Conservation (phyloP, 768 basidiomycete genomes). For the Plicaturopsis crispa region DNA sequence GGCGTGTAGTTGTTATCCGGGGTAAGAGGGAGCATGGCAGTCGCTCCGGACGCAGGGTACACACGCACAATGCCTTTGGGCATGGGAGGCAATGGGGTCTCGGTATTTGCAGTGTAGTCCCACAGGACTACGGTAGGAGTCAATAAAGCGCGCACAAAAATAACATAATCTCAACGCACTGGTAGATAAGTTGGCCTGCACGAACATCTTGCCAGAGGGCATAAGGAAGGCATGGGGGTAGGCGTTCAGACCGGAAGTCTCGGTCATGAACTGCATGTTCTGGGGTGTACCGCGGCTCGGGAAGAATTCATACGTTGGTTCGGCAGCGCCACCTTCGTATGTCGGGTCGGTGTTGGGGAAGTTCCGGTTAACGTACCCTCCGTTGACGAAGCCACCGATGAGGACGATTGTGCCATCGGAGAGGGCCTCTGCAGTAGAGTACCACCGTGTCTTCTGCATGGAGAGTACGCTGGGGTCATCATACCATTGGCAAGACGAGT, state of each 20-base stretch:
- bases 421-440: slow-evolving; percentile 66
- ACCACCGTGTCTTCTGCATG: slow-evolving; percentile 72
- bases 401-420: slow-evolving; percentile 73
- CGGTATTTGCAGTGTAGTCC: slow-evolving; percentile 47
- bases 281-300: slow-evolving; percentile 49
- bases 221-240: slow-evolving; percentile 72
- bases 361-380: slow-evolving; percentile 76
- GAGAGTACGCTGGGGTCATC: slow-evolving; percentile 54
- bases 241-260: slow-evolving; percentile 71
- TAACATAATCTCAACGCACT: slow-evolving; percentile 33
- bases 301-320: slow-evolving; percentile 81
- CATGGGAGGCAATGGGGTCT: slow-evolving; percentile 65
- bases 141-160: slow-evolving; percentile 2
- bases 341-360: slow-evolving; percentile 60
- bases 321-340: slow-evolving; percentile 60
- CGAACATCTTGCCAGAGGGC: slow-evolving; percentile 69
- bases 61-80: slow-evolving; percentile 69
- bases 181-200: slow-evolving; percentile 78
- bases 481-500: slow-evolving; percentile 59
- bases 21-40: slow-evolving; percentile 86
- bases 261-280: slow-evolving; percentile 58
- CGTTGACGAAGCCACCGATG: slow-evolving; percentile 74
- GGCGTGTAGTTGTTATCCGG: slow-evolving; percentile 83
- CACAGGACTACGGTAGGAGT: slow-evolving; percentile 28
- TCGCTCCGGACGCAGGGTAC: slow-evolving; percentile 86